Evolutionary conservation across 306 rosid genomes (phyloP), one percentile per base, ranked within the genome.

Genomic region (Ammopiptanthus mongolicus): DNA sequence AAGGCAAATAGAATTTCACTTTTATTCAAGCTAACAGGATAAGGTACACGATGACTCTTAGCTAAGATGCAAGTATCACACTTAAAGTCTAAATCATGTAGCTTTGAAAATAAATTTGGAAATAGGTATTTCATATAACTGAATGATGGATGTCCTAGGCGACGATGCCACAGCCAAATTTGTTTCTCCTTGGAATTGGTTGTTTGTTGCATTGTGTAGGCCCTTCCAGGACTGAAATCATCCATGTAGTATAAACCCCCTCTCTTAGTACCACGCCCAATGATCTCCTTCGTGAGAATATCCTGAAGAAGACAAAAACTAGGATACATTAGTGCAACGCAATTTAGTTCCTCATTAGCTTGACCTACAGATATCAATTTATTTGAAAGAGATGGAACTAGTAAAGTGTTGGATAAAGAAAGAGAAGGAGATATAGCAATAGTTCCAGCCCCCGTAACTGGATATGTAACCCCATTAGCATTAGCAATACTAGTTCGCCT

Each of bases 281-380:
- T 78, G 3, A 60, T 39, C 18, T 34, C 52, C 44, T 73, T 18
- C 12, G 87, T 71, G 21, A 73, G 61, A 58, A 51, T 15, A 5
- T 34, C 39, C 6, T 34, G 39, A 34, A 34, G 8, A 34, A 34
- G 7, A 34, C 39, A 34, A 34, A 34, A 34, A 4, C 0, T 3
- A 4, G 53, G 18, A 13, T 47, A 47, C 4, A 47, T 47, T 47
- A 47, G 50, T 11, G 15, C 50, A 11, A 9, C 2, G 2, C 50
- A 44, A 44, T 44, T 44, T 11, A 44, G 5, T 11, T 44, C 50
- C 5, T 13, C 11, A 10, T 1, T 44, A 44, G 15, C 18, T 47
- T 12, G 53, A 0, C 53, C n/a, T 6, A 74, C 37, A 0, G 36
- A 62, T 0, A 74, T 12, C 2, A 74, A 4, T 12, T 74, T 61